Conservation (phyloP, 306 rosid species). For the Ormosia semicastrata region DNA sequence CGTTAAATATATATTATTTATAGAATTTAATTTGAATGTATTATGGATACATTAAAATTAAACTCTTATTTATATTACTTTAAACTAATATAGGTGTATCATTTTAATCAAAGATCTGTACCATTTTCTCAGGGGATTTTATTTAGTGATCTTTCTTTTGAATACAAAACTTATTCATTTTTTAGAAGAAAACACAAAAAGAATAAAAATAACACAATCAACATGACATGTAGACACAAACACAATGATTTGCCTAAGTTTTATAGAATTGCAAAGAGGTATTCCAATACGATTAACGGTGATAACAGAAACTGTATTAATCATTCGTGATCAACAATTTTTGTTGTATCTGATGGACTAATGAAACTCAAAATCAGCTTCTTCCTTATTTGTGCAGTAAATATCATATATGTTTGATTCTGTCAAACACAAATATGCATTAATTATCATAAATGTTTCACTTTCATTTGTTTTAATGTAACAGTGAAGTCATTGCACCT, state of each 20-base stretch:
- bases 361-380: no score
- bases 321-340: background rate
- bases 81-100: no score
- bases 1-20: no score
- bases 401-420: background rate
- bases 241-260: background rate
- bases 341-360: background rate
- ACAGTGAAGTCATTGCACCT: constrained; percentile 69
- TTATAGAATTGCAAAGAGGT: background rate
- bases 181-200: no score
- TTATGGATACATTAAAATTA: no score
- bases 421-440: background rate
- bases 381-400: no score
- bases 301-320: background rate
- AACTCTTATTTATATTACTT: no score
- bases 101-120: no score
- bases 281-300: background rate
- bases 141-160: background rate
- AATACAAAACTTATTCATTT: background rate
- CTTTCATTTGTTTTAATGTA: background rate
- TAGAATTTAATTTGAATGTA: no score
- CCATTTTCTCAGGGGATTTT: no score
- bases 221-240: background rate
- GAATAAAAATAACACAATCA: no score
- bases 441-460: background rate